Percentiles rank a stretch among this genome's conserved stretches.
These are phyloP conservation scores for Cercospora beticola DNA, from an alignment of 2,329 filamentous ascomycete genomes.

Conservation along the genomic window DNA sequence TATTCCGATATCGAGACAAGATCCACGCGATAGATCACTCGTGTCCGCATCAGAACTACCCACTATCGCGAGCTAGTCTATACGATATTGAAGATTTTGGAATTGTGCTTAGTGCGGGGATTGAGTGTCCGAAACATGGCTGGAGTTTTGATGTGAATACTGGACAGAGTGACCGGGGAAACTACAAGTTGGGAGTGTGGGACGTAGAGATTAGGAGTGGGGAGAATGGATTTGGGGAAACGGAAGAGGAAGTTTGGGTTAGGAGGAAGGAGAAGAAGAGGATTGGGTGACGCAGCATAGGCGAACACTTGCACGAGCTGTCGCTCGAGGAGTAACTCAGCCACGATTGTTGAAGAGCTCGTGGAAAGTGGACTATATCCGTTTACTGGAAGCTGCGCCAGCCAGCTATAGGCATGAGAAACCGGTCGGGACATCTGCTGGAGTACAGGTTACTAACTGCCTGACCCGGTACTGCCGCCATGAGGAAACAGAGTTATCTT, in stretches of 20 bases:
- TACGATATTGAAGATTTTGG: constrained; percentile 76
- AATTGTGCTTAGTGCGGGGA: constrained; percentile 59
- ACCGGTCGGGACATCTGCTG: background rate
- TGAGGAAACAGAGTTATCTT: background rate
- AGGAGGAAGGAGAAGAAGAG: constrained; percentile 36
- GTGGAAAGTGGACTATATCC: background rate
- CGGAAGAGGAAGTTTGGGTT: constrained; percentile 34
- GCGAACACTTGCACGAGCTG: background rate
- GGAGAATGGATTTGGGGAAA: constrained; percentile 24
- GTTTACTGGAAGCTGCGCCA: background rate
- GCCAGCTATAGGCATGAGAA: background rate
- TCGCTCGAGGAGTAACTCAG: background rate
- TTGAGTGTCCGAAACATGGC: constrained; percentile 67
- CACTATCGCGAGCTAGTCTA: constrained; percentile 60
- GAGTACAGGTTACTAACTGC: background rate
- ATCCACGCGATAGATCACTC: constrained; percentile 70
- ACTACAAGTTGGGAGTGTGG: constrained; percentile 63
- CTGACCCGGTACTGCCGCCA: background rate
- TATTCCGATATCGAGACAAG: constrained; percentile 63
- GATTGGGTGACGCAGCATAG: constrained; percentile 14
- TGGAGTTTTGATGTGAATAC: constrained; percentile 71
- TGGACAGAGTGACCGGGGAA: constrained; percentile 61
- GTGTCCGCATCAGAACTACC: constrained; percentile 68
- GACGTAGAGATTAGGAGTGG: constrained; percentile 55
- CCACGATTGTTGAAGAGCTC: background rate